Evolutionary conservation across 192 early-diverging fungal genomes (phyloP), one percentile per base, ranked within the genome.

Genomic region (Backusella sp.): DNA sequence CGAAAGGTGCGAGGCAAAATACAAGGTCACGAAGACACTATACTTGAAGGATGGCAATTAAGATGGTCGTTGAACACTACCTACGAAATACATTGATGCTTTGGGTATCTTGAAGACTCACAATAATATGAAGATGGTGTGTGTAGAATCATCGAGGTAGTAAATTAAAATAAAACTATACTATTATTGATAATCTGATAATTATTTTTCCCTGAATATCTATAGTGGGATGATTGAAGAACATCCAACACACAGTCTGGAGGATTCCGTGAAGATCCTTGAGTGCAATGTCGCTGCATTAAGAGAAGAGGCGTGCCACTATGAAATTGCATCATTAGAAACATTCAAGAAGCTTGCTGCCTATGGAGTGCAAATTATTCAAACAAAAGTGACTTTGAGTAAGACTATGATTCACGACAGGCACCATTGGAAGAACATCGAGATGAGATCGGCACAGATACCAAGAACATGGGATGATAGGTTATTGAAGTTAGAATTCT

Each of bases 241-340:
- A 44, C 34, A 72, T 32, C 56, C 70, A 56, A 56, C 70, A 26
- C 70, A 72, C 30, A 72, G 39, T 19, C 19, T 72, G 17, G 70
- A 72, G 70, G 70, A 72, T 72, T 72, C 70, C 56, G 28, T 72
- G 28, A 72, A 72, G 46, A 72, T 72, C 15, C 41, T 72, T 44
- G 70, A 72, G 49, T 72, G 70, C 26, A 72, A 44, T 72, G 28
- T 56, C 39, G 36, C 70, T 72, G 5, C 70, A 30, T 72, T 72
- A 26, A 46, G 70, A 49, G 41, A 56, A 26, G 70, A 72, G 28
- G 70, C 49, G 56, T 72, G 39, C 19, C 30, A 72, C 32, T 72
- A 53, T 44, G 41, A 72, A 44, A 72, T 56, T 28, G 70, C 70
- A 30, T 72, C 70, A 1, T 15, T 35, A 36, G 41, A 72, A 35